These are phyloP conservation scores for Entrophospora sp. DNA, from an alignment of 192 early-diverging fungal genomes.

Conservation along the genomic window DNA sequence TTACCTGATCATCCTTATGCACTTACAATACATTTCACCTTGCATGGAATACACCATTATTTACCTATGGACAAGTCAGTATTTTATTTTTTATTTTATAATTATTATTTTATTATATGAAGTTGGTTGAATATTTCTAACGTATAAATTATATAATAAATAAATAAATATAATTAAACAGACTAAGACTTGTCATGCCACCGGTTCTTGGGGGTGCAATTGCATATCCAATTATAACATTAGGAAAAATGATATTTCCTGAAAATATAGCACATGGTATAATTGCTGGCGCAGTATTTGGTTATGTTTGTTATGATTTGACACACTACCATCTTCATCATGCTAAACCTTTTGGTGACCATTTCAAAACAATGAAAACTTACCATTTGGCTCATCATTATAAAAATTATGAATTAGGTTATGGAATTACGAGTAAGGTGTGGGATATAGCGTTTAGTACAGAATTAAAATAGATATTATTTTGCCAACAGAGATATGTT, in stretches of 20 bases:
- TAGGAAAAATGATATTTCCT: slow-evolving; percentile 53
- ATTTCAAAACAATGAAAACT: slow-evolving; percentile 82
- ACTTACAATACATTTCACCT: slow-evolving; percentile 73
- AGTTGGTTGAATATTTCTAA: no score
- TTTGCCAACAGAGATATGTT: no score
- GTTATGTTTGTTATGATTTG: slow-evolving; percentile 88
- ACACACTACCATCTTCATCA: slow-evolving; percentile 96
- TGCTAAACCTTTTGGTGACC: slow-evolving; percentile 58
- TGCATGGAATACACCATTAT: slow-evolving; percentile 96
- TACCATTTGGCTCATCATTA: slow-evolving; percentile 97
- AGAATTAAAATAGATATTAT: no score
- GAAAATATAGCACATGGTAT: slow-evolving; percentile 55
- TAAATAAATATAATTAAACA: slow-evolving; percentile 20
- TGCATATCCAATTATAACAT: slow-evolving; percentile 48
- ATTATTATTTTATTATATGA: not conserved
- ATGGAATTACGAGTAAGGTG: slow-evolving; percentile 83
- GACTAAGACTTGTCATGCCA: slow-evolving; percentile 93
- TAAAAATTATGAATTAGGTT: slow-evolving; percentile 78
- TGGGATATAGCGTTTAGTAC: slow-evolving; percentile 82
- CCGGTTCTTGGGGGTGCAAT: slow-evolving; percentile 70
- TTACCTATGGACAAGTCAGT: slow-evolving; percentile 87
- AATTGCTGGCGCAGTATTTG: slow-evolving; percentile 63
- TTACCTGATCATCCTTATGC: slow-evolving; percentile 76
- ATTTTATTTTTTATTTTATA: not conserved
- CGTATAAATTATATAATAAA: not conserved